Percentiles rank a stretch among this genome's conserved stretches.
These are phyloP conservation scores for Diutina catenulata DNA, from an alignment of 1,139 yeast species.

Conservation along the genomic window DNA sequence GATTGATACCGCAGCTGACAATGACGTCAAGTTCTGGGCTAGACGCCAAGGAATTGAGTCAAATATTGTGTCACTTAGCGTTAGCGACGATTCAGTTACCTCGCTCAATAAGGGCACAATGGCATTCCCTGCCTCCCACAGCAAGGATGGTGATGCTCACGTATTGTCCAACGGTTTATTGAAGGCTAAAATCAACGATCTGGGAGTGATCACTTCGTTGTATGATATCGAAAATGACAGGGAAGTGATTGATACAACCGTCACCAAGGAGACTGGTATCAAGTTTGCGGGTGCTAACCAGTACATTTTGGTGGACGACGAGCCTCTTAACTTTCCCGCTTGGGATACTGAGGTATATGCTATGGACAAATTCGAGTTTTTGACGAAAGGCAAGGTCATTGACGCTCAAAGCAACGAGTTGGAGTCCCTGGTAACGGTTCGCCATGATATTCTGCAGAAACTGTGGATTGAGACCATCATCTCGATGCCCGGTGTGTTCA, in stretches of 20 bases:
- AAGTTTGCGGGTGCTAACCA: slow-evolving; percentile 60
- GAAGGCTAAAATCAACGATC: slow-evolving; percentile 41
- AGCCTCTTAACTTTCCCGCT: slow-evolving; percentile 85
- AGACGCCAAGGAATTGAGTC: not conserved
- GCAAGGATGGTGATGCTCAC: slow-evolving; percentile 28
- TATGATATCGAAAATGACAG: slow-evolving; percentile 48
- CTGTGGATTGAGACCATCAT: slow-evolving; percentile 60
- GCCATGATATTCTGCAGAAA: slow-evolving; percentile 41
- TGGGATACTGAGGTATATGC: slow-evolving; percentile 96
- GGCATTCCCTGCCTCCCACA: slow-evolving; percentile 37
- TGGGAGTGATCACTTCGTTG: slow-evolving; percentile 60
- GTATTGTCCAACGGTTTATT: slow-evolving; percentile 50
- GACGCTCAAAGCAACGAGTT: slow-evolving; percentile 45
- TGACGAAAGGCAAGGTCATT: slow-evolving; percentile 30
- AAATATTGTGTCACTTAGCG: too few relatives aligned
- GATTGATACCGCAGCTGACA: slow-evolving; percentile 13
- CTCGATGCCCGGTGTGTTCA: slow-evolving; percentile 48
- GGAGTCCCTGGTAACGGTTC: slow-evolving; percentile 50
- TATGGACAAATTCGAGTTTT: slow-evolving; percentile 50
- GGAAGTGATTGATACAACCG: slow-evolving; percentile 52
- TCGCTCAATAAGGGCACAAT: slow-evolving; percentile 10
- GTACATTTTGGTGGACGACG: slow-evolving; percentile 72
- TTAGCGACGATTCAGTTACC: slow-evolving; percentile 6
- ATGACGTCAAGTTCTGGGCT: slow-evolving; percentile 6
- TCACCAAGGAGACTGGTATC: slow-evolving; percentile 28